Evolutionary conservation across 352 stramenopile genomes (phyloP), one percentile per base, ranked within the genome.

Genomic region (Aphanomyces euteiches): DNA sequence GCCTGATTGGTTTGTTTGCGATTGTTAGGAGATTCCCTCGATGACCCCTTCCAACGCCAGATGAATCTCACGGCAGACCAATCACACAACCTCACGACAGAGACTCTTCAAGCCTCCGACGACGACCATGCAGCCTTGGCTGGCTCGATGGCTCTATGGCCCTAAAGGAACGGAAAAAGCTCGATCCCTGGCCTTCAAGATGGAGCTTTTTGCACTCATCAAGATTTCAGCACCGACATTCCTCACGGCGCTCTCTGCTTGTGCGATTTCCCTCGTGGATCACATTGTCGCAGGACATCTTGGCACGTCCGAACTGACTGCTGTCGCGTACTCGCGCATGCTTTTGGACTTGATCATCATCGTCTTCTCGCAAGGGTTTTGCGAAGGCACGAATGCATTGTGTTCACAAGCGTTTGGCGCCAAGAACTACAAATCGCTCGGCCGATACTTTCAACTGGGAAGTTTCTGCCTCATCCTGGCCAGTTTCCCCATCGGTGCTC

Each of bases 341-440:
- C 82, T 84, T 19, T 78, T 93, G 56, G 83, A 92, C 57, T 79
- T 94, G 40, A 86, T 81, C 7, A 90, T 84, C 50, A 78, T 92
- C 38, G 75, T 93, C n/a, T 87, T 90, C 68, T 89, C 90, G 80
- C 84, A 90, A 60, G 81, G 86, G 43, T 89, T 93, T 63, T 90
- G 88, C 66, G 75, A 81, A 54, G 85, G 85, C 47, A 83, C 91
- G 72, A 95, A 90, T 67, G 73, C 84, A 57, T 79, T 96, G 19
- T 92, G 79, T 69, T 90, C 84, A 47, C 88, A 96, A 65, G 88
- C 88, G 28, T 63, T 41, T 38, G 56, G 56, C 28, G 56, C 13
- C 56, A 21, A 63, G 19, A 63, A 45, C 56, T 37, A 41, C 21
- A 38, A 34, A 4, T 17, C 21, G 4, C 34, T 63, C 28, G 56